Evolutionary conservation across 139 green algal species (phyloP), one percentile per base, ranked within the genome.

Genomic region (Haematococcus sp.): DNA sequence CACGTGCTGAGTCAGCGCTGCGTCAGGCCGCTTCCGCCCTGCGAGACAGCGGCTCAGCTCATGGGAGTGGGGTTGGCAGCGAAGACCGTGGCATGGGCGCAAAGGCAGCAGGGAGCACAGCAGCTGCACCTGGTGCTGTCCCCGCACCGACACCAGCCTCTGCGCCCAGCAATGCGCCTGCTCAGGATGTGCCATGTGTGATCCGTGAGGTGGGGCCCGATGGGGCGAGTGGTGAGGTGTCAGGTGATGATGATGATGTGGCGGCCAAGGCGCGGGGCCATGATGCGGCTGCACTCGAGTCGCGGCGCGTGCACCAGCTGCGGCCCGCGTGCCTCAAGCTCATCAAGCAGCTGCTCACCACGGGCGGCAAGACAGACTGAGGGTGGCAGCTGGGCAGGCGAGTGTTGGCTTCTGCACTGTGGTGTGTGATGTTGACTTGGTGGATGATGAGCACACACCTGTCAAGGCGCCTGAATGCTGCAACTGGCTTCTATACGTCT

Each of bases 331-430:
- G 65, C 33, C 63, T 76, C 65, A 68, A 69, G 46, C 68, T 80
- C 20, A n/a, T 79, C 1, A 83, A 80, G 59, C 66, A 76, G 61
- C 60, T 80, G 58, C 67, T 76, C 9, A 66, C 52, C 20, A 9
- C 67, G 4, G 56, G 40, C 2, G 44, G 64, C 20, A 79, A 79
- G 68, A 79, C 66, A 54, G 74, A 79, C 54, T 79, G 32, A 70
- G 19, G 64, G n/a, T n/a, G n/a, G n/a, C n/a, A n/a, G n/a, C n/a
- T n/a, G n/a, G n/a, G n/a, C n/a, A n/a, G n/a, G n/a, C n/a, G n/a
- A n/a, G n/a, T n/a, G n/a, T n/a, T n/a, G n/a, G n/a, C n/a, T n/a
- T n/a, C n/a, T n/a, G n/a, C n/a, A n/a, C n/a, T n/a, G n/a, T n/a
- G n/a, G n/a, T n/a, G n/a, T n/a, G n/a, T n/a, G n/a, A n/a, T n/a